Conservation (phyloP, 805 yeast genomes). For the Danielia oregonensis region DNA sequence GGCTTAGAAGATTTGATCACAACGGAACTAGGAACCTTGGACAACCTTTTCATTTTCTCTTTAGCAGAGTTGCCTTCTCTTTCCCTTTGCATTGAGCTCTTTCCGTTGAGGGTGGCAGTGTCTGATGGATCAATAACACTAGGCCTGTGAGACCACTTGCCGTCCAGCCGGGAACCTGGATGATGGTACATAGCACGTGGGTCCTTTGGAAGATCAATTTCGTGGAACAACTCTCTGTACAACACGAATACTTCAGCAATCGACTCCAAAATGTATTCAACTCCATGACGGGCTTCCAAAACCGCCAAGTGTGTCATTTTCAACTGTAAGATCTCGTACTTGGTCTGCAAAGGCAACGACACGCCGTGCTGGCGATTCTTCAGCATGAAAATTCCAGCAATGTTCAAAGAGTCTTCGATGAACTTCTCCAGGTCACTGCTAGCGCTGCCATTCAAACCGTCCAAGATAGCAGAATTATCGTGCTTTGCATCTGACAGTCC, state of each 20-base stretch:
- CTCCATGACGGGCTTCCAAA: conserved; percentile 59
- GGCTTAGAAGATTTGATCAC: neutral
- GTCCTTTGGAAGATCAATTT: conserved; percentile 12
- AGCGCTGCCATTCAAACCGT: neutral
- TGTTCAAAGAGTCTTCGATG: conserved; percentile 49
- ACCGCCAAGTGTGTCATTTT: conserved; percentile 72
- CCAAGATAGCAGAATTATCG: neutral
- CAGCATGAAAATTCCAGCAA: conserved; percentile 29
- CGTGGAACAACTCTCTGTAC: conserved; percentile 48
- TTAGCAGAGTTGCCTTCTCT: conserved; percentile 15
- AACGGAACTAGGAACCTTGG: conserved; percentile 7
- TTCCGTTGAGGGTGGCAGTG: conserved; percentile 3
- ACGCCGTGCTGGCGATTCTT: conserved; percentile 24
- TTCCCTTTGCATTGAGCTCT: conserved; percentile 3
- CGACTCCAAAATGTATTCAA: conserved; percentile 53
- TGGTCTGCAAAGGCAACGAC: conserved; percentile 24
- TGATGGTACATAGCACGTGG: conserved; percentile 1
- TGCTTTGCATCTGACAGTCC: neutral
- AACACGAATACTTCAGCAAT: conserved; percentile 65
- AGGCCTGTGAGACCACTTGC: conserved; percentile 40
- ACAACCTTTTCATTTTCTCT: conserved; percentile 19
- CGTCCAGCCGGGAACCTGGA: conserved; percentile 9
- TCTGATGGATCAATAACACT: conserved; percentile 34
- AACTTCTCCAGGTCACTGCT: conserved; percentile 48
- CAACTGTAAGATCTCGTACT: conserved; percentile 58